Percentiles rank a stretch among this genome's conserved stretches.
Conservation (phyloP, 805 yeast species). For the Zygotorulaspora chibaensis region DNA sequence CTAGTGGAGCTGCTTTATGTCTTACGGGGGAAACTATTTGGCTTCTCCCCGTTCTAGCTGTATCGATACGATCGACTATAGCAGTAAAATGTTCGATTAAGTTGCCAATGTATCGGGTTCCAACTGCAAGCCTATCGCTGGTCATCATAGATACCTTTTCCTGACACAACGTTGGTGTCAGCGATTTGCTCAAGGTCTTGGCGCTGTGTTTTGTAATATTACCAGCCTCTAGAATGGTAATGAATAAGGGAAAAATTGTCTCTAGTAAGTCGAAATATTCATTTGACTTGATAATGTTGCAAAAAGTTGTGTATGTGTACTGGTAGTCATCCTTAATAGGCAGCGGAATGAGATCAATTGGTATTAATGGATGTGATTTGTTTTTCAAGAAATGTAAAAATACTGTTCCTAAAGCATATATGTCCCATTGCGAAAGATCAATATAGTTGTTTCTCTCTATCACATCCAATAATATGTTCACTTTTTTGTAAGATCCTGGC, state of each 20-base stretch:
- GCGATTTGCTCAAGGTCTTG: constrained; percentile 38
- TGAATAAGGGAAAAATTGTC: constrained; percentile 45
- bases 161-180: constrained; percentile 56
- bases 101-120: constrained; percentile 50
- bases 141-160: constrained; percentile 41
- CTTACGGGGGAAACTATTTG: constrained; percentile 6
- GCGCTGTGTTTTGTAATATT: constrained; percentile 42
- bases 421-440: constrained; percentile 63
- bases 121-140: constrained; percentile 46
- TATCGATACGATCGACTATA: constrained; percentile 23
- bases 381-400: constrained; percentile 46
- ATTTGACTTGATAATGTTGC: constrained; percentile 33
- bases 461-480: constrained; percentile 44
- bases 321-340: constrained; percentile 51
- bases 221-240: constrained; percentile 38
- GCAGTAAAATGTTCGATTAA: constrained; percentile 48
- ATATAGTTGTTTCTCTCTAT: constrained; percentile 52
- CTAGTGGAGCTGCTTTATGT: background rate
- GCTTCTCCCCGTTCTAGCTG: constrained; percentile 10
- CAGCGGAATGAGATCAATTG: constrained; percentile 43
- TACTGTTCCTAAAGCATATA: constrained; percentile 42
- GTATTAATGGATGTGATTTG: constrained; percentile 51
- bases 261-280: constrained; percentile 34
- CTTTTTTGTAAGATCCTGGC: constrained; percentile 50
- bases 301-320: constrained; percentile 40